phyloP scores from a whole-genome alignment of 78 protist genomes.

The Creolimax fragrantissima region DNA sequence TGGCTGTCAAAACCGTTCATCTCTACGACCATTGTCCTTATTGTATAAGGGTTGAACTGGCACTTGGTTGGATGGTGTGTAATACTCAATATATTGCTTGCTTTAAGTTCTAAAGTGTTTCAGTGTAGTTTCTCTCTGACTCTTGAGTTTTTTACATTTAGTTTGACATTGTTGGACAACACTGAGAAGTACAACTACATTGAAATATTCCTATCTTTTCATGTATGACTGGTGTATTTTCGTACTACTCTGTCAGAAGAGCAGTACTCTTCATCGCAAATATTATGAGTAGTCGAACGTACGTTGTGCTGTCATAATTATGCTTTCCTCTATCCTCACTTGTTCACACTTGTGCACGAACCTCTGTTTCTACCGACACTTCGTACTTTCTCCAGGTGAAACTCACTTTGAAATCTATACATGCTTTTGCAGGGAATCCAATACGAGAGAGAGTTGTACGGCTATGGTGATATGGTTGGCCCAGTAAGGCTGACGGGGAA shows the following conservation, averaged over 20 bases:
- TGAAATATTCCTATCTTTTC: neutral
- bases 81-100: neutral
- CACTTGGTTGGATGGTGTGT: neutral
- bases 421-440: neutral
- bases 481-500: neutral
- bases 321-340: neutral
- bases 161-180: no score
- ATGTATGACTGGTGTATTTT: neutral
- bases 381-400: neutral
- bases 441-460: neutral
- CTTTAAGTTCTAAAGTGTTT: neutral
- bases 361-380: neutral
- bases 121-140: no score
- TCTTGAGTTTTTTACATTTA: no score
- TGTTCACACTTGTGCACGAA: neutral
- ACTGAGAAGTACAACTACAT: no score
- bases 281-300: neutral
- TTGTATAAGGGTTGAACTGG: neutral
- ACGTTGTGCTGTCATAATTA: neutral
- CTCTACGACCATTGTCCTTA: neutral
- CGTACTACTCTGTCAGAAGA: no score
- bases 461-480: slow-evolving; percentile 5
- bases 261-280: no score
- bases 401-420: neutral
- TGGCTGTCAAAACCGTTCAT: no score